Evolutionary conservation across 306 rosid species (phyloP).

Genomic region (Cucumis cinereus): DNA sequence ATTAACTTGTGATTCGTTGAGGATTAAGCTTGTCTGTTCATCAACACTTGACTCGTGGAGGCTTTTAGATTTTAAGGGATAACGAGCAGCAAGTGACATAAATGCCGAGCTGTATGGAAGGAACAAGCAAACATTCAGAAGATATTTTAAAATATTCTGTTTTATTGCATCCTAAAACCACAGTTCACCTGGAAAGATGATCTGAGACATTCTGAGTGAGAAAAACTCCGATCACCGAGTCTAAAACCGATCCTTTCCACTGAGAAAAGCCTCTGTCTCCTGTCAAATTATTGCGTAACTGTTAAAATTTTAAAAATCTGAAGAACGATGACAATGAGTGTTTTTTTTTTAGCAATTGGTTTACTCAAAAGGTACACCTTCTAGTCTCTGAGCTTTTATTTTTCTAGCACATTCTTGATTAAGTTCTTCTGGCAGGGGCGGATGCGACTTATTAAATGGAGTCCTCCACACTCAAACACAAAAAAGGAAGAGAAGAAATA

Average conservation of each 20-base stretch:
- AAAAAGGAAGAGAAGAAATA: neutral
- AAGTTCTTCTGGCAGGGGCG: neutral
- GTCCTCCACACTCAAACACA: neutral
- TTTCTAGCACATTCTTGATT: neutral
- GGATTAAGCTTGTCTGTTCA: neutral
- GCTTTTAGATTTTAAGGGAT: slow-evolving; percentile 14
- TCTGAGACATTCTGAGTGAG: slow-evolving; percentile 46
- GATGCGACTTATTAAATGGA: neutral
- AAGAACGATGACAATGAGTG: neutral
- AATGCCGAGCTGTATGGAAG: slow-evolving; percentile 42
- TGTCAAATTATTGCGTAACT: slow-evolving; percentile 5
- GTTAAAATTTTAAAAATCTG: neutral
- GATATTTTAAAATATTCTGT: neutral
- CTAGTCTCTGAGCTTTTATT: neutral
- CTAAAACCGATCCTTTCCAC: slow-evolving; percentile 49
- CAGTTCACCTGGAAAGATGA: slow-evolving; percentile 38
- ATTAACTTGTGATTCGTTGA: neutral
- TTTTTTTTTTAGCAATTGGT: neutral
- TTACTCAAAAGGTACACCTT: neutral
- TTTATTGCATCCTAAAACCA: neutral
- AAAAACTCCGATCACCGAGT: slow-evolving; percentile 43
- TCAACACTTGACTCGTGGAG: neutral
- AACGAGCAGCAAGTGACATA: slow-evolving; percentile 48
- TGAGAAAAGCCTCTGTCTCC: slow-evolving; percentile 31
- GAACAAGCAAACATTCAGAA: neutral